Evolutionary conservation across 2,329 filamentous ascomycete species (phyloP).

Genomic region (Pestalotiopsis sp.): DNA sequence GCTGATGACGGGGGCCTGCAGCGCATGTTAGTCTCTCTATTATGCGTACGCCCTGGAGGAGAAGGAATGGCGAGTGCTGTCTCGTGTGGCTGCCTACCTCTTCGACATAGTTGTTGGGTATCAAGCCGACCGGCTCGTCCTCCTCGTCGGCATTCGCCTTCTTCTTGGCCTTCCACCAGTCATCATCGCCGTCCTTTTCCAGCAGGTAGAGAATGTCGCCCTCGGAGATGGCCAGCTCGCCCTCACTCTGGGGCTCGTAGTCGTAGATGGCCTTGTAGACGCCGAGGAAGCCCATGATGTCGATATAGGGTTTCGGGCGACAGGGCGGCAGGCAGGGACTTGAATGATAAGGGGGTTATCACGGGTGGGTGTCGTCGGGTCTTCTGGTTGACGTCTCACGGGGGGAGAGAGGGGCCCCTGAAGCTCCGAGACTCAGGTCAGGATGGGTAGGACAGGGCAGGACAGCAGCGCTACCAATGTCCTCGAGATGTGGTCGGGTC

Average conservation of each 20-base stretch:
- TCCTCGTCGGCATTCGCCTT: slow-evolving; percentile 81
- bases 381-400: not conserved
- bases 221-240: slow-evolving; percentile 82
- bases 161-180: slow-evolving; percentile 98
- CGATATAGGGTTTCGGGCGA: not conserved
- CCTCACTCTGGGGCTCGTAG: slow-evolving; percentile 83
- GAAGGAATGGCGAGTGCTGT: not conserved
- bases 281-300: slow-evolving; percentile 83
- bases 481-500: not conserved
- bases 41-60: not conserved
- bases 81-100: slow-evolving; percentile 58
- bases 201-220: slow-evolving; percentile 88
- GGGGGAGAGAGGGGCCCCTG: not conserved
- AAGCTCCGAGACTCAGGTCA: not conserved
- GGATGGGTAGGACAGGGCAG: not conserved
- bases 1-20: slow-evolving; percentile 64
- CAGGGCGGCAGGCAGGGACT: not conserved
- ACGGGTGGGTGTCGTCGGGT: not conserved
- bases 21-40: slow-evolving; percentile 11
- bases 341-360: not conserved
- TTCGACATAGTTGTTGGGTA: slow-evolving; percentile 95
- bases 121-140: slow-evolving; percentile 85
- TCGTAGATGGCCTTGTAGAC: slow-evolving; percentile 92
- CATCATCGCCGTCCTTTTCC: slow-evolving; percentile 75
- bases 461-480: not conserved